Conservation (phyloP, 768 basidiomycete species). For the Tulasnella sp. region DNA sequence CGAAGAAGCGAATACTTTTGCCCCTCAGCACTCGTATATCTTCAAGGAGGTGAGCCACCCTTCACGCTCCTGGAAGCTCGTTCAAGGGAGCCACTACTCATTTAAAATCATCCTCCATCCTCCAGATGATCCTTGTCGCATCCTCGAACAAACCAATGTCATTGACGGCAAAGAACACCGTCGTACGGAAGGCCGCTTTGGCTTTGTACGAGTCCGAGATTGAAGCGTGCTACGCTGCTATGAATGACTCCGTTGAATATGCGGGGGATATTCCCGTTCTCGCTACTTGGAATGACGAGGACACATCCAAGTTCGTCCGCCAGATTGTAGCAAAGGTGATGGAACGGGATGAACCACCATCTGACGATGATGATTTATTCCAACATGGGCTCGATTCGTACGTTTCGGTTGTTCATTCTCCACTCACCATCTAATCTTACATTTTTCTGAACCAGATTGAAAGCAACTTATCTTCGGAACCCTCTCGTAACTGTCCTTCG, state of each 20-base stretch:
- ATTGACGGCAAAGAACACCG: constrained; percentile 16
- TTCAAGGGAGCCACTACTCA: no score
- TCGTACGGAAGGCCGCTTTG: constrained; percentile 6
- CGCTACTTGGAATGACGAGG: neutral
- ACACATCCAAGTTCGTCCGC: neutral
- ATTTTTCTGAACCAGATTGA: constrained; percentile 26
- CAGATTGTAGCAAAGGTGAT: no score
- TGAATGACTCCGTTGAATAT: neutral
- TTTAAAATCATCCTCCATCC: neutral
- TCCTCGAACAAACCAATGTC: constrained; percentile 3
- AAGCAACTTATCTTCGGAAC: constrained; percentile 36
- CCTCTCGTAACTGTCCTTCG: constrained; percentile 30
- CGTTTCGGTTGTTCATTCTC: neutral
- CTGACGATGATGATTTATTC: constrained; percentile 31
- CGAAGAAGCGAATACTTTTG: constrained; percentile 23
- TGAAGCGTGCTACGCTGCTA: constrained; percentile 7
- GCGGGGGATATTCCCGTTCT: neutral
- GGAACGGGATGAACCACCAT: no score
- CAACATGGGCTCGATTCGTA: constrained; percentile 31
- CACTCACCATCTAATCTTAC: neutral
- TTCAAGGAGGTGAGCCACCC: constrained; percentile 13
- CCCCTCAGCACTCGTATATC: constrained; percentile 12
- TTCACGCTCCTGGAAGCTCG: no score
- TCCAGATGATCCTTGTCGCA: constrained; percentile 17
- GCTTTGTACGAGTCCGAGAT: constrained; percentile 7